Base-by-base conservation (phyloP, 371 early-diverging fungal genomes). In the Cokeromyces recurvatus region DNA sequence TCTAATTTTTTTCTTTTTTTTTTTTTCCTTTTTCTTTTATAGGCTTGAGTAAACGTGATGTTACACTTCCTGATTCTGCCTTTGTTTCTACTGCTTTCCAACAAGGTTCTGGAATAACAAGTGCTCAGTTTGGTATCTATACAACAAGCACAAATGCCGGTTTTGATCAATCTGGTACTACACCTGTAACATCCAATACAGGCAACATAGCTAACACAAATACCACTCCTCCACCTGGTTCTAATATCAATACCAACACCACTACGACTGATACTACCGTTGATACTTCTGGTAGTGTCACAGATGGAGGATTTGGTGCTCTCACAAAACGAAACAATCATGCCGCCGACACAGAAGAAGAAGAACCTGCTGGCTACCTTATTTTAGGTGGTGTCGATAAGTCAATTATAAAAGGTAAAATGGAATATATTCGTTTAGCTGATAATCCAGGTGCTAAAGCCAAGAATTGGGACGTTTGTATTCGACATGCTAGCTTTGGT, bases 401-500 rank as follows among this genome's bases (percentile, higher is more conserved):
- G 20, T 57, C 51, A 9, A 55, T 51, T 22, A 71, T 71, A 25
- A 38, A 71, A 16, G 68, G 71, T 14, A 46, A 67, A 16, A 46
- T 71, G 9, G 21, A 52, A 7, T 71, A 71, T 46, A 48, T 67
- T 43, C 59, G 53, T 24, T 45, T 71, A n/a, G 59, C 68, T 9
- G 48, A 55, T 34, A 37, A 50, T 10, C 52, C 42, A 20, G 59
- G 51, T 21, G 59, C 51, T 19, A 43, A 44, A 35, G 55, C 46
- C 32, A 64, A 61, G 45, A 67, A 61, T 46, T 71, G 71, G 71
- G 68, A 71, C 48, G 53, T 71, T 29, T 65, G 62, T 38, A 67
- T 71, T 19, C 57, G 62, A 40, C 55, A 64, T 50, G 68, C 65
- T 10, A 52, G 58, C 29, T 64, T 71, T 25, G 34, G 43, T 21